Evolutionary conservation across 2,329 filamentous ascomycete genomes (phyloP).

Genomic region (Fusarium sp.): DNA sequence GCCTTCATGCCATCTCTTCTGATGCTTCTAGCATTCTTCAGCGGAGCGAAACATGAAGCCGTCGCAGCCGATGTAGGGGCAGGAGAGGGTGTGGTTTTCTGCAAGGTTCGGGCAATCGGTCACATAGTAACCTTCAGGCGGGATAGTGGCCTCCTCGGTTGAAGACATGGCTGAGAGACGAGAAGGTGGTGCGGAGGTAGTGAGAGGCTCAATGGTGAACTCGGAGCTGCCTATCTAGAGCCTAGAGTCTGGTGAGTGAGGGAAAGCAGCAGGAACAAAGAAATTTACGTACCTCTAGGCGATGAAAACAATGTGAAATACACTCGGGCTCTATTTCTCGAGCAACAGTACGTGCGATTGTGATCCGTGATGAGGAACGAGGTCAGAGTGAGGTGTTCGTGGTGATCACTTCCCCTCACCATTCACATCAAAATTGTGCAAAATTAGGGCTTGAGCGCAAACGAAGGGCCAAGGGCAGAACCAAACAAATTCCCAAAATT

Average conservation of each 20-base stretch:
- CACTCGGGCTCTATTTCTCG: no score
- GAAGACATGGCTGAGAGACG: neutral
- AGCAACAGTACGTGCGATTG: neutral
- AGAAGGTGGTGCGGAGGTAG: neutral
- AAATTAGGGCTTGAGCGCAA: neutral
- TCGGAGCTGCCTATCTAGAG: neutral
- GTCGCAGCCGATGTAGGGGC: constrained; percentile 42
- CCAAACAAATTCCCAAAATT: neutral
- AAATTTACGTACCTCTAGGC: neutral
- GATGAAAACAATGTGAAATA: neutral
- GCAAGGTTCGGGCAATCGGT: constrained; percentile 14
- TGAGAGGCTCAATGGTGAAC: neutral
- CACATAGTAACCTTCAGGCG: constrained; percentile 26
- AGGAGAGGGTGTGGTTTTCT: constrained; percentile 27
- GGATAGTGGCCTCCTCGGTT: neutral
- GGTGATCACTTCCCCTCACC: neutral
- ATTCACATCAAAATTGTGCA: neutral
- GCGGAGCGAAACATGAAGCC: constrained; percentile 32
- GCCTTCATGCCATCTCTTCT: constrained; percentile 37
- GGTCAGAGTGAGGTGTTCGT: neutral
- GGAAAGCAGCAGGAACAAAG: neutral
- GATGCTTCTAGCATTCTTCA: constrained; percentile 39
- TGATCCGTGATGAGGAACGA: neutral
- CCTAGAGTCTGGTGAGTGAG: neutral
- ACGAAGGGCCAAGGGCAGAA: neutral